A percentile compares a stretch with the other conserved stretches of the same genome.
These are phyloP conservation scores for Halenospora varia DNA, from an alignment of 495 filamentous ascomycete species.

Conservation along the genomic window DNA sequence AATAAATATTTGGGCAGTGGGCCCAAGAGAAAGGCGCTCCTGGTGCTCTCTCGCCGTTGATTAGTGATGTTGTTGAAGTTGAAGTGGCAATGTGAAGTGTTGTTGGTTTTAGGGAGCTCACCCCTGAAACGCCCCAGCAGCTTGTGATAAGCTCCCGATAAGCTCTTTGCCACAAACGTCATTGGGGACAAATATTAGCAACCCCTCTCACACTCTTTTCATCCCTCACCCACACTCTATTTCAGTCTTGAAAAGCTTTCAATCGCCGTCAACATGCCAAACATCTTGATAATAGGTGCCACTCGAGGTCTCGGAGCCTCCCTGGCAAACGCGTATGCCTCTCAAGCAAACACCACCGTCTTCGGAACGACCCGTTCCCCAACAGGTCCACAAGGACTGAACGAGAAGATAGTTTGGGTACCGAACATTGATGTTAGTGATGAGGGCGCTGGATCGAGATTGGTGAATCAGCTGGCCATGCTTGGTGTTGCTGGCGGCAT, in stretches of 20 bases:
- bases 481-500: constrained; percentile 15
- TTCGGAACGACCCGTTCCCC: constrained; percentile 56
- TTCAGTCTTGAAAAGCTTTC: neutral
- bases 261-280: constrained; percentile 38
- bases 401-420: constrained; percentile 33
- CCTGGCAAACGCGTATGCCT: constrained; percentile 54
- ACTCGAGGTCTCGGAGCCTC: constrained; percentile 63
- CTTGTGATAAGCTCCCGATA: too few relatives aligned
- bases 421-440: constrained; percentile 39
- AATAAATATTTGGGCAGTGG: too few relatives aligned
- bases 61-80: too few relatives aligned
- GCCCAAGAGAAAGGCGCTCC: too few relatives aligned
- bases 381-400: constrained; percentile 21
- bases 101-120: too few relatives aligned
- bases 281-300: constrained; percentile 61
- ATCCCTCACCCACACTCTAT: neutral
- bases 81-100: too few relatives aligned
- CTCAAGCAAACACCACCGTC: constrained; percentile 40
- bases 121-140: too few relatives aligned
- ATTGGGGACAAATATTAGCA: too few relatives aligned
- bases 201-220: neutral
- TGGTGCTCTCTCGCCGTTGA: too few relatives aligned
- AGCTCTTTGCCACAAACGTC: too few relatives aligned
- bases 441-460: constrained; percentile 30
- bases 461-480: constrained; percentile 38